Evolutionary conservation across 202 grass and related monocot genomes (phyloP), one percentile per base, ranked within the genome.

Genomic region (Digitaria exilis): DNA sequence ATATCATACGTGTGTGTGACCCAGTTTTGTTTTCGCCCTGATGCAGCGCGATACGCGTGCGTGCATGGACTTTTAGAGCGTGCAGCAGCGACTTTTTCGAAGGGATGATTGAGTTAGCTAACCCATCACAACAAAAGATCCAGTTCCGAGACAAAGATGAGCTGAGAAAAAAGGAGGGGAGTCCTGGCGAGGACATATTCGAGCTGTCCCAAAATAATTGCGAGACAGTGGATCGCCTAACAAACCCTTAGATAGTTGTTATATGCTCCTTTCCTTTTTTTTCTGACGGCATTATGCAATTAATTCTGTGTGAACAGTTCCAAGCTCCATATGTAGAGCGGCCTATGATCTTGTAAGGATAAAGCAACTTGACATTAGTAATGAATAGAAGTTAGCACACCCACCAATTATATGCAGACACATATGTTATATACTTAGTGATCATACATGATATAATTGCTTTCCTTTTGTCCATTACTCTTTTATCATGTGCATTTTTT

Each of bases 151-250:
- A 85, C 52, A 65, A 24, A 66, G 58, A 80, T 21, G 34, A 55
- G 24, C 7, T 26, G 9, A 17, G 35, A 26, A 13, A 11, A 48
- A 37, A 3, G 4, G 35, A 37, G 35, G 35, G 35, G 35, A 37
- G 35, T 37, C 35, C 35, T 37, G 16, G 32, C 21, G 56, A 22
- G 44, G 32, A 68, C 62, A 68, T 9, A 18, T 44, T 68, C 14
- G 61, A 75, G 76, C 87, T 84, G 81, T 88, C 52, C 2, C 52
- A 29, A 22, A 68, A 89, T 85, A 64, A 81, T 81, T 81, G 63
- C 11, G 19, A 51, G 81, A 69, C 21, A 26, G 59, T 50, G 29
- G 75, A 83, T 69, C 1, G 50, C 74, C 75, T 84, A 84, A 76
- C 81, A 22, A 84, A 31, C 69, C 28, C 60, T 18, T 25, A 0